phyloP scores from a whole-genome alignment of 768 basidiomycete genomes.

The Serendipita indica region DNA sequence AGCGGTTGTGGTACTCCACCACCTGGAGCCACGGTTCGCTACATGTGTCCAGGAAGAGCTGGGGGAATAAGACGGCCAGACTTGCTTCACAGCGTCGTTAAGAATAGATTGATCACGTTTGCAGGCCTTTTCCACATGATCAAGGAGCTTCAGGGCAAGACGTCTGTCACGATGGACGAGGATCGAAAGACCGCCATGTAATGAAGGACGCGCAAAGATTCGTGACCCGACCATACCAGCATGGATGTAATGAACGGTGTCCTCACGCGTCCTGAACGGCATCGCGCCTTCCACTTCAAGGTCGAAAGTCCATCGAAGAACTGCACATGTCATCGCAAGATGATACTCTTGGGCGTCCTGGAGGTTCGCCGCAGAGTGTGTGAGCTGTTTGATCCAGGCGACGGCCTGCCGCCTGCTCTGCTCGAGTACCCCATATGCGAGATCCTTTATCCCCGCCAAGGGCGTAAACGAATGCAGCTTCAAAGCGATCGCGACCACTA shows the following conservation, averaged over 20 bases:
- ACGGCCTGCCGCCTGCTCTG: too few relatives aligned
- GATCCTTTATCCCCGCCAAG: too few relatives aligned
- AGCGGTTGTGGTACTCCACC: conserved; percentile 16
- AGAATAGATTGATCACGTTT: conserved; percentile 13
- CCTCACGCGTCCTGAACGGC: too few relatives aligned
- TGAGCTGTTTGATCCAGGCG: too few relatives aligned
- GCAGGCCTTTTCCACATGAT: not conserved
- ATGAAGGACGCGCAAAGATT: too few relatives aligned
- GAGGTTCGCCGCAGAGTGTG: too few relatives aligned
- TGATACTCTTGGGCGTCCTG: too few relatives aligned
- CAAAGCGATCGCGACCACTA: conserved; percentile 23
- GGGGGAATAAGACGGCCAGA: conserved; percentile 23
- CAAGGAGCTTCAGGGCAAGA: not conserved
- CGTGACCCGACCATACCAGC: too few relatives aligned
- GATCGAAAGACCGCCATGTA: too few relatives aligned
- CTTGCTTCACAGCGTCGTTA: conserved; percentile 19
- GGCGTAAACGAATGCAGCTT: conserved; percentile 25
- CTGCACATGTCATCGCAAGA: too few relatives aligned
- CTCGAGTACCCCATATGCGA: too few relatives aligned
- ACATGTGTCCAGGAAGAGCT: conserved; percentile 15
- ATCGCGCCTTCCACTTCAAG: conserved; percentile 16
- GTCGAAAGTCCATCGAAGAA: conserved; percentile 15
- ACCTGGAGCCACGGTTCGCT: conserved; percentile 15
- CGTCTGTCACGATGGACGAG: not conserved
- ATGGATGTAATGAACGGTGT: too few relatives aligned